These are phyloP conservation scores for Colletotrichum euphorbiae DNA, from an alignment of 2,329 filamentous ascomycete species.

Conservation along the genomic window DNA sequence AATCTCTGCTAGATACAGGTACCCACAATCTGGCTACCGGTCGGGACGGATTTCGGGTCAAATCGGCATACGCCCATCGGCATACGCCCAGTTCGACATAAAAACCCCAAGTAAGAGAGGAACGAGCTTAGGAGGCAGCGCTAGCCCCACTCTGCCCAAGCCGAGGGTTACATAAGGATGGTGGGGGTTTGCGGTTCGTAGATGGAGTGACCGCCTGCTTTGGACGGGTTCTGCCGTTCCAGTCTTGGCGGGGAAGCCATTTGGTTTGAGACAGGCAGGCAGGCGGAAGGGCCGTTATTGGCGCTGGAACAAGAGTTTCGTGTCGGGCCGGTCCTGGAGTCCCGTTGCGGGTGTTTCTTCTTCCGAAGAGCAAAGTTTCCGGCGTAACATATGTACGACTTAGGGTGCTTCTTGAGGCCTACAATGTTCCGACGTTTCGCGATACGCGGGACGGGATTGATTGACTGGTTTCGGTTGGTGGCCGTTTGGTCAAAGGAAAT, in stretches of 20 bases:
- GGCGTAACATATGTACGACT: background rate
- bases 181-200: background rate
- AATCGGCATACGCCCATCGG: too few species aligned
- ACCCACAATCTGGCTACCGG: too few species aligned
- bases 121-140: too few species aligned
- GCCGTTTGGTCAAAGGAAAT: background rate
- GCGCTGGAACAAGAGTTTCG: background rate
- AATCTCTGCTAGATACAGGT: too few species aligned
- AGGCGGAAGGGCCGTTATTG: conserved; percentile 10
- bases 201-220: conserved; percentile 8
- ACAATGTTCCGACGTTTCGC: background rate
- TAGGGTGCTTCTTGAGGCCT: background rate
- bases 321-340: background rate
- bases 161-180: too few species aligned
- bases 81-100: too few species aligned
- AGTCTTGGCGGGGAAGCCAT: background rate
- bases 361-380: background rate
- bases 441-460: background rate
- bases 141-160: too few species aligned
- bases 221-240: background rate
- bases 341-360: conserved; percentile 3
- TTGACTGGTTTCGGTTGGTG: background rate
- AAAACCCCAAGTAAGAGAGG: too few species aligned
- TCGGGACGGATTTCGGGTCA: too few species aligned
- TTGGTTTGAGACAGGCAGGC: too few species aligned